These are phyloP conservation scores for Sambucus nigra DNA, from an alignment of 129 eudicot species.

Conservation along the genomic window DNA sequence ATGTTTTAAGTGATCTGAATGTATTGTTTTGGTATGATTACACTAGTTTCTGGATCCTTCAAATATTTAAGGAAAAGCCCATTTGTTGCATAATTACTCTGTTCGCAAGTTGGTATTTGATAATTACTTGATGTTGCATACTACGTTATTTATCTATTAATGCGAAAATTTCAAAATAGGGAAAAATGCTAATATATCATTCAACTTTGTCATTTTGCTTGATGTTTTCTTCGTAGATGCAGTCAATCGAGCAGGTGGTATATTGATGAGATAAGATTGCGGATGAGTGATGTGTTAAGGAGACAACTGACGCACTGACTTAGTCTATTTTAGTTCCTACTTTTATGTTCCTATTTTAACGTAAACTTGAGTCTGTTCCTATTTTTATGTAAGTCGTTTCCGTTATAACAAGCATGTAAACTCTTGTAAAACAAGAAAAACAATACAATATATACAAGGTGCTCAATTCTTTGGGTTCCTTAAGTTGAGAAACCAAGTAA, in stretches of 20 bases:
- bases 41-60: conserved; percentile 1
- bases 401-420: too few species aligned
- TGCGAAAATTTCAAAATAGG: not conserved
- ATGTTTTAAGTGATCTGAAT: conserved; percentile 46
- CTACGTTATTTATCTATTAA: not conserved
- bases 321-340: too few species aligned
- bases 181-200: not conserved
- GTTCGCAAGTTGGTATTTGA: not conserved
- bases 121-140: not conserved
- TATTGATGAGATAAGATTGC: not conserved
- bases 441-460: too few species aligned
- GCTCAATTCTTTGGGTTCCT: too few species aligned
- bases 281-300: too few species aligned
- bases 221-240: not conserved
- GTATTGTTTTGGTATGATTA: conserved; percentile 8
- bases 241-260: not conserved
- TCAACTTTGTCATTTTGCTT: not conserved
- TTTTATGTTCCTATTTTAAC: too few species aligned
- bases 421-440: too few species aligned
- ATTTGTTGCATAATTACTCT: not conserved
- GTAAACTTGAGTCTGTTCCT: too few species aligned
- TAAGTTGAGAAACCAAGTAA: too few species aligned
- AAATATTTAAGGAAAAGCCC: not conserved
- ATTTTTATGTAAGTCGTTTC: too few species aligned
- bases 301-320: too few species aligned